phyloP scores from a whole-genome alignment of 495 filamentous ascomycete genomes.

The Tuber melanosporum region DNA sequence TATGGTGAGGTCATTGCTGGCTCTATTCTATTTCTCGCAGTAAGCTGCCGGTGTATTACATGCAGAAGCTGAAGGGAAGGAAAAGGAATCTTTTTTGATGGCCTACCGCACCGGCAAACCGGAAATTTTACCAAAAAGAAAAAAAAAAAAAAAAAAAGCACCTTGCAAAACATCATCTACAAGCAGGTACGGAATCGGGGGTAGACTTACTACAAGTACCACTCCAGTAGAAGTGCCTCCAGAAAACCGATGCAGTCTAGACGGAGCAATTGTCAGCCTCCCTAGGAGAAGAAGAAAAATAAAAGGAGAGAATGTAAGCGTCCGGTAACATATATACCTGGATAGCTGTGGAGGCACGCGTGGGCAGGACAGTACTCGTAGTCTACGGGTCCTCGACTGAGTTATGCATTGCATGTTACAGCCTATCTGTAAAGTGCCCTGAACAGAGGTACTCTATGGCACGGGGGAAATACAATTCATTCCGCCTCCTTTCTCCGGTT shows the following conservation, averaged over 20 bases:
- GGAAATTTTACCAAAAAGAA: neutral
- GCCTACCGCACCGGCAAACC: neutral
- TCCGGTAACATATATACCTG: neutral
- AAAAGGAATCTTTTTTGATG: neutral
- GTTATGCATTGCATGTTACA: neutral
- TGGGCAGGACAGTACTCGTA: neutral
- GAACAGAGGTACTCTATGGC: neutral
- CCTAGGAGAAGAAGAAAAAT: neutral
- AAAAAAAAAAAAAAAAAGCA: neutral
- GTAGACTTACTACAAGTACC: neutral
- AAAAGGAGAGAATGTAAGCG: neutral
- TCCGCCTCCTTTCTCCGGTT: slow-evolving; percentile 1
- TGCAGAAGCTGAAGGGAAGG: slow-evolving; percentile 2
- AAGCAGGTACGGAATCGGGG: neutral
- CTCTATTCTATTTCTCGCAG: neutral
- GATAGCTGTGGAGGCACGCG: neutral
- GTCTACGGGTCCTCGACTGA: neutral
- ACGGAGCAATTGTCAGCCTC: neutral
- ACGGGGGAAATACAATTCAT: neutral
- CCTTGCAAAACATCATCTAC: slow-evolving; percentile 1
- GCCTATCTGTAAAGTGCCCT: neutral
- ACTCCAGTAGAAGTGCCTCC: neutral
- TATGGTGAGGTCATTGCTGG: neutral
- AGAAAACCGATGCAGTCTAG: neutral
- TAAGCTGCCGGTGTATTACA: neutral